phyloP scores from a whole-genome alignment of 2,329 filamentous ascomycete genomes.

The Fusarium ambrosium region DNA sequence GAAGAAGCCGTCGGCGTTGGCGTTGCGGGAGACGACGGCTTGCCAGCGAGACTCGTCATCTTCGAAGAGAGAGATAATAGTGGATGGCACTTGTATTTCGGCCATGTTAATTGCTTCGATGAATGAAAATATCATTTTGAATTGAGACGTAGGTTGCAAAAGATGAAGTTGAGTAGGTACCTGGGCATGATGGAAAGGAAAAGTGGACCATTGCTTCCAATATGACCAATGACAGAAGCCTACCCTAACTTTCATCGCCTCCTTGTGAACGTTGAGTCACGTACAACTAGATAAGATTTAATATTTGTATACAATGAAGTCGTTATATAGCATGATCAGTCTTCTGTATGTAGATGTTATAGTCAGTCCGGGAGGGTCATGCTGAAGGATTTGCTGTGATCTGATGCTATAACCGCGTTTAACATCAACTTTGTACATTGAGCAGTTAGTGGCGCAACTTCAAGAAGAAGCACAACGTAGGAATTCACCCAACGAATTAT shows the following conservation, averaged over 20 bases:
- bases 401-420: too few relatives aligned
- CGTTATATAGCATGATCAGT: neutral
- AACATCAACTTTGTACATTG: too few relatives aligned
- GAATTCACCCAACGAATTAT: too few relatives aligned
- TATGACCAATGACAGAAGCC: slow-evolving; percentile 46
- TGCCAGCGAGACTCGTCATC: slow-evolving; percentile 54
- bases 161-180: neutral
- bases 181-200: neutral
- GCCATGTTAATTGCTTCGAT: neutral
- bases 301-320: neutral
- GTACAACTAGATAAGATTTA: neutral
- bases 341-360: fast-evolving
- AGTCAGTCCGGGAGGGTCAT: fast-evolving
- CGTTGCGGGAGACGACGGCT: slow-evolving; percentile 53
- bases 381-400: neutral
- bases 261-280: neutral
- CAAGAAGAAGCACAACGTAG: too few relatives aligned
- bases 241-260: neutral
- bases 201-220: slow-evolving; percentile 49
- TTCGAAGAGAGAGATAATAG: slow-evolving; percentile 37
- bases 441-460: too few relatives aligned
- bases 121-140: neutral
- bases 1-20: slow-evolving; percentile 55
- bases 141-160: neutral
- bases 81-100: neutral